Base-by-base conservation (phyloP, 2,329 filamentous ascomycete species). In the Fusarium ramigenum region DNA sequence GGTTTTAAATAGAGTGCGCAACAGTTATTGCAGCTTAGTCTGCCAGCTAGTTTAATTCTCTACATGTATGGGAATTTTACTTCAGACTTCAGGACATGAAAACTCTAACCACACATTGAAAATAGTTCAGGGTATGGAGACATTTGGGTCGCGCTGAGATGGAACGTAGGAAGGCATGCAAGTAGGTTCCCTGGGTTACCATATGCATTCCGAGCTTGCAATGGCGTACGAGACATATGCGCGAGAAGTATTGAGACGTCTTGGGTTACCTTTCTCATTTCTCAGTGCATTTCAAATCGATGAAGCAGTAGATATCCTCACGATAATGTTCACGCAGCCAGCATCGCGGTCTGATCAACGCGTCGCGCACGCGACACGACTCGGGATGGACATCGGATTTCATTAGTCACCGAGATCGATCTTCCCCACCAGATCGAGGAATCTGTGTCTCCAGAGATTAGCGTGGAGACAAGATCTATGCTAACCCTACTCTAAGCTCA, bases 381-480 rank as follows among this genome's bases (percentile, higher is more conserved):
- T 60, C 14, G 15, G 14, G 6, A 60, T 54, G 14, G 4, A 6
- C n/a, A 56, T 43, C 30, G 2, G 18, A 32, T 34, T 59, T 14
- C 10, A 62, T 28, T 40, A 52, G 21, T 30, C 14, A 50, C 23
- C 30, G 3, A 47, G 65, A 62, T 68, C 54, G 63, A 47, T 50
- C 34, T 25, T 23, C 32, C 25, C 56, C 43, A 37, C 50, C 54
- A 66, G 28, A 63, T 69, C 47, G 21, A n/a, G 34, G 21, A 43
- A 23, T 36, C 36, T 7, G 14, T 25, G 16, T 11, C 25, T 47
- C 30, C 14, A 19, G 12, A 47, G 16, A 69, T 53, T 36, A 69
- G 64, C 42, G 58, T 43, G 10, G n/a, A 18, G 18, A n/a, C 39
- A 28, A 60, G 66, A 69, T 69, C 58, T 52, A 46, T 63, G 7